Evolutionary conservation across 768 basidiomycete species (phyloP), one percentile per base, ranked within the genome.

Genomic region (Pleurotus eryngii): DNA sequence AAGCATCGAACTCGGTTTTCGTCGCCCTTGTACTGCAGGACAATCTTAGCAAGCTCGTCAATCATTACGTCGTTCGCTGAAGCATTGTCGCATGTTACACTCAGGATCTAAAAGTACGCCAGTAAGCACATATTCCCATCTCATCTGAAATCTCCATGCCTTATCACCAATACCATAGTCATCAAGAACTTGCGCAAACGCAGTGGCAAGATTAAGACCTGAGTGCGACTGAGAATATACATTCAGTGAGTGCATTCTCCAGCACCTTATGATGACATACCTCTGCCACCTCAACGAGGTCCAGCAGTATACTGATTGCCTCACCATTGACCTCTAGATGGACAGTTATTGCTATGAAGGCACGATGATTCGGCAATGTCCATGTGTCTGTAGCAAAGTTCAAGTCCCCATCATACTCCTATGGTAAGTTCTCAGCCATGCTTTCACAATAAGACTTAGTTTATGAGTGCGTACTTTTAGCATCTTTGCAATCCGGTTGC

Each of bases 71-170:
- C 68, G 50, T 79, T 79, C 4, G 58, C 56, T 0, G 63, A 61
- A 2, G 72, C 72, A 60, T 78, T 78, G 57, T 78, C 70, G 39
- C 65, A 69, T 2, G 68, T 74, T 55, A 9, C 67, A 9, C 67
- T 62, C 2, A 76, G 62, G 14, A 75, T 60, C 71, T 71, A 30
- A 0, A 49, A 11, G 50, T 4, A n/a, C 17, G 40, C 24, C 38
- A 39, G 40, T 49, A 17, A 56, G 60, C 48, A 22, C 65, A 60
- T 4, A 20, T 20, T 20, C 20, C 20, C 20, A 20, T 20, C 20
- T 20, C 20, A 20, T 20, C 20, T 20, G 20, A 20, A 20, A 20
- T 20, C 20, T 20, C 20, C 20, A 20, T 20, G 74, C 72, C 72
- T 74, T 75, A 5, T 70, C 46, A 4, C 46, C 57, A 40, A 76